phyloP scores from a whole-genome alignment of 257 asterid genomes.

The Solanum gandarillasii region DNA sequence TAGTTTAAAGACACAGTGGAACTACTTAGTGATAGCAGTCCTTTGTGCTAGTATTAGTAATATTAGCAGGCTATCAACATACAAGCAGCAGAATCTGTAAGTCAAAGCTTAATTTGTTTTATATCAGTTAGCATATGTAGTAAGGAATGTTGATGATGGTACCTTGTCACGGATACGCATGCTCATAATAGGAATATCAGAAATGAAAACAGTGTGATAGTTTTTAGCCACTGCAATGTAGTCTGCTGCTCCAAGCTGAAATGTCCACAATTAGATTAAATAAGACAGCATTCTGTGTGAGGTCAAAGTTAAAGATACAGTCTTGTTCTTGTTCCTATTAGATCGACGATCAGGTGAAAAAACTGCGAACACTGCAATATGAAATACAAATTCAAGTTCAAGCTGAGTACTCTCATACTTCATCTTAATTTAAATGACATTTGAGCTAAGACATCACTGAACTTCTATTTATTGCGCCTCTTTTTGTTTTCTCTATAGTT shows the following conservation, averaged over 20 bases:
- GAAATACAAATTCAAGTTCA: neutral
- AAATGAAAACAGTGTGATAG: slow-evolving; percentile 79
- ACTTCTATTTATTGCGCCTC: neutral
- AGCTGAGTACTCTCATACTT: neutral
- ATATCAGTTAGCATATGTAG: neutral
- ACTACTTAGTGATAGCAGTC: neutral
- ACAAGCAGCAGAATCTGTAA: neutral
- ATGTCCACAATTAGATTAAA: neutral
- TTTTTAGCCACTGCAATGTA: slow-evolving; percentile 76
- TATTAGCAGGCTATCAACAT: neutral
- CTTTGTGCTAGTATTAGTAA: neutral
- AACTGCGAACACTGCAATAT: neutral
- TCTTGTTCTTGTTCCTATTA: neutral
- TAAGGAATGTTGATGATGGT: neutral
- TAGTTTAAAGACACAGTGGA: neutral
- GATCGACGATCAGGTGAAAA: neutral
- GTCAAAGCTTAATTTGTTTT: neutral
- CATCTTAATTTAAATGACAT: neutral
- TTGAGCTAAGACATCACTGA: neutral
- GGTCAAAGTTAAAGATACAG: neutral
- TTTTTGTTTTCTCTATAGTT: neutral
- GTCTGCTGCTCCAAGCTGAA: slow-evolving; percentile 96
- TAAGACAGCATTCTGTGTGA: neutral
- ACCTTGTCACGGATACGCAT: slow-evolving; percentile 99
- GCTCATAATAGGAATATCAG: slow-evolving; percentile 87